phyloP scores from a whole-genome alignment of 352 stramenopile species.

The Pythium scleroteichum region DNA sequence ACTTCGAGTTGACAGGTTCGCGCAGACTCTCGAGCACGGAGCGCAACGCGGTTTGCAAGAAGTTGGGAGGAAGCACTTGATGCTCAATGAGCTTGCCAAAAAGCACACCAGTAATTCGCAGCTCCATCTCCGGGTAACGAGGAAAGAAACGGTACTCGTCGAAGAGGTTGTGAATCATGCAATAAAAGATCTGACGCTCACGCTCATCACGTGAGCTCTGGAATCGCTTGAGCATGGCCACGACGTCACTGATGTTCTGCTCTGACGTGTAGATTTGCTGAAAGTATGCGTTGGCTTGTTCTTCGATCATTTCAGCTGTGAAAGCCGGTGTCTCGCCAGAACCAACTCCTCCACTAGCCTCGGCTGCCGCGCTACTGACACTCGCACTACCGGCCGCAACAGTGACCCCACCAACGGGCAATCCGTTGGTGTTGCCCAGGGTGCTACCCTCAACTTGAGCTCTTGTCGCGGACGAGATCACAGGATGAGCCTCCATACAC shows the following conservation, averaged over 20 bases:
- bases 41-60: slow-evolving; percentile 96
- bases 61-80: slow-evolving; percentile 97
- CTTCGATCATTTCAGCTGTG: slow-evolving; percentile 96
- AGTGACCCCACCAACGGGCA: slow-evolving; percentile 14
- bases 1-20: slow-evolving; percentile 96
- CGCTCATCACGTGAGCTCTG: slow-evolving; percentile 94
- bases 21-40: slow-evolving; percentile 97
- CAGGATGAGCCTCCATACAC: slow-evolving; percentile 79
- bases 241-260: slow-evolving; percentile 97
- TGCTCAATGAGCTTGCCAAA: slow-evolving; percentile 99
- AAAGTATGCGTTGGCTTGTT: slow-evolving; percentile 98
- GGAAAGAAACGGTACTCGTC: slow-evolving; percentile 99
- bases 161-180: slow-evolving; percentile 99
- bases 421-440: slow-evolving; percentile 8
- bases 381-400: slow-evolving; percentile 1
- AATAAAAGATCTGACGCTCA: slow-evolving; percentile 99
- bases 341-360: slow-evolving; percentile 20
- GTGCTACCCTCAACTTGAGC: slow-evolving; percentile 36
- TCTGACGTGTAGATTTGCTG: slow-evolving; percentile 99
- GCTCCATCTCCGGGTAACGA: slow-evolving; percentile 98
- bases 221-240: slow-evolving; percentile 99
- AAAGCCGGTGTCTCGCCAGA: slow-evolving; percentile 40
- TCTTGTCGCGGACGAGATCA: slow-evolving; percentile 75
- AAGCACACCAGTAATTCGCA: slow-evolving; percentile 98
- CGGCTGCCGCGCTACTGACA: background rate